These are phyloP conservation scores for Hemisphaericaspora lyxosophila DNA, from an alignment of 1,139 yeast species.

Conservation along the genomic window DNA sequence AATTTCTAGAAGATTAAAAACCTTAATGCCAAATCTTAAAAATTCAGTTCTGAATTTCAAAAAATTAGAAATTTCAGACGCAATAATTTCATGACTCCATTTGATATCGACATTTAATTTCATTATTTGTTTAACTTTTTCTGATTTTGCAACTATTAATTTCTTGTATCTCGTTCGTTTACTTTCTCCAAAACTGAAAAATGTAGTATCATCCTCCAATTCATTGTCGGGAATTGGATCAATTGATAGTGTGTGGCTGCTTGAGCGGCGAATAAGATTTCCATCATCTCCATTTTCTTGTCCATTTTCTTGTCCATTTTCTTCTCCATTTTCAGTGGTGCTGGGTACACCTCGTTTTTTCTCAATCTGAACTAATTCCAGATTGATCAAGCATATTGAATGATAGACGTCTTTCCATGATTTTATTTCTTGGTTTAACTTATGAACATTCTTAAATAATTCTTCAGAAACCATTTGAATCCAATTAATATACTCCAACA, in stretches of 20 bases:
- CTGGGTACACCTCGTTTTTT: slow-evolving; percentile 2
- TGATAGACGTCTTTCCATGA: slow-evolving; percentile 52
- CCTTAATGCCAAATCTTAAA: slow-evolving; percentile 35
- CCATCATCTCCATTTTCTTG: background rate
- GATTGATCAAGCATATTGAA: slow-evolving; percentile 28
- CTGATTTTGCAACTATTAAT: slow-evolving; percentile 30
- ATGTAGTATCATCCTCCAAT: slow-evolving; percentile 18
- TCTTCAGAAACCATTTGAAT: slow-evolving; percentile 28
- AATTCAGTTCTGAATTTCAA: slow-evolving; percentile 49
- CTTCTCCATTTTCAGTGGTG: background rate
- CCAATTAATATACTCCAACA: slow-evolving; percentile 28
- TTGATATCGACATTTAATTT: slow-evolving; percentile 39
- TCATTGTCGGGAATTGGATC: slow-evolving; percentile 11
- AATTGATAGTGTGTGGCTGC: slow-evolving; percentile 11
- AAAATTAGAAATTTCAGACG: slow-evolving; percentile 61
- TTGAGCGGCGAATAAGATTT: background rate
- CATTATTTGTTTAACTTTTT: slow-evolving; percentile 34
- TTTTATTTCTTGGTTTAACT: slow-evolving; percentile 38
- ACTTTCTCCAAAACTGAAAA: slow-evolving; percentile 38
- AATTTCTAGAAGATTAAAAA: slow-evolving; percentile 23
- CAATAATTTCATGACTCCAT: slow-evolving; percentile 56
- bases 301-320: background rate
- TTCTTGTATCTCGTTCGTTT: slow-evolving; percentile 35
- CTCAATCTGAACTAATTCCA: slow-evolving; percentile 26
- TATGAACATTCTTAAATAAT: slow-evolving; percentile 39